A percentile compares a stretch with the other conserved stretches of the same genome.
phyloP scores from a whole-genome alignment of 1,284 basidiomycete species.

The Moesziomyces parantarcticus region DNA sequence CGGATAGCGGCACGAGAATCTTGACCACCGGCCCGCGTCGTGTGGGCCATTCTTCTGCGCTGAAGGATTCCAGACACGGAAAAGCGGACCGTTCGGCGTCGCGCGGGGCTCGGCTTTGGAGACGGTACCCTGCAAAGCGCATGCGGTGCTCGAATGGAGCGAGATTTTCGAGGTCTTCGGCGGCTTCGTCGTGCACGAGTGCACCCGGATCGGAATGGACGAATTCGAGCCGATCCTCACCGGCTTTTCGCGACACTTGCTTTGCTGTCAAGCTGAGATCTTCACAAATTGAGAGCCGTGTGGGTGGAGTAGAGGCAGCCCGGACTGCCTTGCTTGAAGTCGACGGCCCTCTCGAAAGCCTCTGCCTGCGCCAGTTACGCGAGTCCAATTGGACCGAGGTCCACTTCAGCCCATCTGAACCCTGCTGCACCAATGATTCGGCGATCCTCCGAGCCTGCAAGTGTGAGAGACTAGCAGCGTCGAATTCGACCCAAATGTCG shows the following conservation, averaged over 20 bases:
- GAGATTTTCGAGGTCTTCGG: neutral
- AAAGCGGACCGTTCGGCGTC: no score
- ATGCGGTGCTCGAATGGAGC: conserved; percentile 16
- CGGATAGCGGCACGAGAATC: conserved; percentile 38
- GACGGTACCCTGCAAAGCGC: conserved; percentile 18
- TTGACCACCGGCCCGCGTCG: conserved; percentile 39
- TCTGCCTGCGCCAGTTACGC: no score
- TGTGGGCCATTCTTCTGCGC: neutral
- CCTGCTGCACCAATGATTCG: neutral
- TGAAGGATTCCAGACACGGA: no score
- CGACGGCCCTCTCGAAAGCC: no score
- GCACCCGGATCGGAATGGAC: neutral
- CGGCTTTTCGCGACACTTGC: conserved; percentile 3
- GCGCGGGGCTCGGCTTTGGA: neutral
- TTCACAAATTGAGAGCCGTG: conserved; percentile 1
- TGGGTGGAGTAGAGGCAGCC: conserved; percentile 6
- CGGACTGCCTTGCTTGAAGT: neutral
- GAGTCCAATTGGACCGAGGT: conserved; percentile 10
- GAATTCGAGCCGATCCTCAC: conserved; percentile 5
- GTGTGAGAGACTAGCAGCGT: conserved; percentile 2
- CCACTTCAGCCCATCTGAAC: conserved; percentile 2
- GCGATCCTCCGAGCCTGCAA: conserved; percentile 13
- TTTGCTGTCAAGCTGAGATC: conserved; percentile 10
- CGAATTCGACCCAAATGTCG: conserved; percentile 17
- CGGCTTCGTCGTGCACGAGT: accelerated